Conservation (phyloP, 2,329 filamentous ascomycete species). For the Sporothrix protearum region DNA sequence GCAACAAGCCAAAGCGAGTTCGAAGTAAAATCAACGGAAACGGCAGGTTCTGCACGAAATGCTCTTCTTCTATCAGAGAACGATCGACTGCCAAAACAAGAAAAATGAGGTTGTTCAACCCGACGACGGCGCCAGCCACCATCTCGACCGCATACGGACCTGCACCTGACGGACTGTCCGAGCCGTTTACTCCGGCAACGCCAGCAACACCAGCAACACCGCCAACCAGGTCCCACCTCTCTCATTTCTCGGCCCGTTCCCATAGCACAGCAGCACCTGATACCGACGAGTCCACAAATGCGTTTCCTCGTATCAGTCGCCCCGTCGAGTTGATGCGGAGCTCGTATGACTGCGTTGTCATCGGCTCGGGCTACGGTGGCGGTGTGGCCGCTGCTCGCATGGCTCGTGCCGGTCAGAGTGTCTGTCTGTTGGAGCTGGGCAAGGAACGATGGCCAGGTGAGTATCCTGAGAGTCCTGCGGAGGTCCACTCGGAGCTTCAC, state of each 20-base stretch:
- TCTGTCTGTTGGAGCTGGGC: slow-evolving; percentile 63
- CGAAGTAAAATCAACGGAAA: background rate
- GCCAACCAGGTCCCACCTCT: slow-evolving; percentile 29
- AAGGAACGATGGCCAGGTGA: slow-evolving; percentile 64
- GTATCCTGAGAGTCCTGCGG: slow-evolving; percentile 50
- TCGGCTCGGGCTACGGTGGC: slow-evolving; percentile 67
- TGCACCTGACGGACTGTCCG: background rate
- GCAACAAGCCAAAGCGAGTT: background rate
- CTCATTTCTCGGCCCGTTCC: background rate
- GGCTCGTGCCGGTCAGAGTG: slow-evolving; percentile 56
- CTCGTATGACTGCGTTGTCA: slow-evolving; percentile 62
- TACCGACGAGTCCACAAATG: slow-evolving; percentile 29
- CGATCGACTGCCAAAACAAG: background rate
- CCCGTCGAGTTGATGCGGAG: slow-evolving; percentile 55
- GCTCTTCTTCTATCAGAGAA: background rate
- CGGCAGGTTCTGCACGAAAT: background rate
- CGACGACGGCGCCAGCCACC: background rate
- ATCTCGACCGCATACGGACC: background rate
- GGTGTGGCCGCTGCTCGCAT: slow-evolving; percentile 63
- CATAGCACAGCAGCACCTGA: slow-evolving; percentile 28
- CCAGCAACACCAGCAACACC: background rate
- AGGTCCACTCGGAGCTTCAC: slow-evolving; percentile 52
- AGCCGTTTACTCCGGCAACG: background rate
- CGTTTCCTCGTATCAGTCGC: slow-evolving; percentile 54
- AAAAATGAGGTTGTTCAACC: background rate